Evolutionary conservation across 1,139 yeast genomes (phyloP).

Genomic region (Kurtzmaniella quercitrusa): DNA sequence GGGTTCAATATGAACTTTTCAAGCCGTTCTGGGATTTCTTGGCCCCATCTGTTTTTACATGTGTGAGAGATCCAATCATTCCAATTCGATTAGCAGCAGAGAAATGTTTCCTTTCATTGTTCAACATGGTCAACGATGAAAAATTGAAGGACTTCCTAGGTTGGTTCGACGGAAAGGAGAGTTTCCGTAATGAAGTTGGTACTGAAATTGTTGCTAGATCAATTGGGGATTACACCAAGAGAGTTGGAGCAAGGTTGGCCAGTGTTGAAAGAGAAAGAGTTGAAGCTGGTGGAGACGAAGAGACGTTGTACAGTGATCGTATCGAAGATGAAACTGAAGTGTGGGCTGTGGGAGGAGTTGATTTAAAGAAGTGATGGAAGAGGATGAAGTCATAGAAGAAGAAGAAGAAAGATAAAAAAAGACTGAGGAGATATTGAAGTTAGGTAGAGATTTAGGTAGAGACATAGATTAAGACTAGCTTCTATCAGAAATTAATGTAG

Average conservation of each 20-base stretch:
- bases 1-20: slow-evolving; percentile 50
- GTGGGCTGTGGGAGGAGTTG: slow-evolving; percentile 81
- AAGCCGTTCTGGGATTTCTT: slow-evolving; percentile 52
- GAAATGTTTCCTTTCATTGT: slow-evolving; percentile 75
- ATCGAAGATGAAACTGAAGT: slow-evolving; percentile 83
- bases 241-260: slow-evolving; percentile 84
- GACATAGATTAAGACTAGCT: no score
- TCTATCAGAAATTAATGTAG: no score
- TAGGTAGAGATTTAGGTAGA: no score
- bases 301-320: slow-evolving; percentile 77
- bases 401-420: neutral
- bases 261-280: slow-evolving; percentile 80
- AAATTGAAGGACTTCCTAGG: slow-evolving; percentile 49
- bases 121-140: slow-evolving; percentile 69
- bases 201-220: slow-evolving; percentile 63
- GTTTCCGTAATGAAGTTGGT: slow-evolving; percentile 38
- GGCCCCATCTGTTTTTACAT: slow-evolving; percentile 72
- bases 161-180: slow-evolving; percentile 48
- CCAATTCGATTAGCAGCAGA: slow-evolving; percentile 95
- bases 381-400: no score
- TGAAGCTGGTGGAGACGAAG: slow-evolving; percentile 88
- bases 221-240: slow-evolving; percentile 78
- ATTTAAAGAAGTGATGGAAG: slow-evolving; percentile 11
- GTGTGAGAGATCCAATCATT: slow-evolving; percentile 80
- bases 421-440: neutral